Conservation (phyloP, 2,329 filamentous ascomycete species). For the Claviceps humidiphila region DNA sequence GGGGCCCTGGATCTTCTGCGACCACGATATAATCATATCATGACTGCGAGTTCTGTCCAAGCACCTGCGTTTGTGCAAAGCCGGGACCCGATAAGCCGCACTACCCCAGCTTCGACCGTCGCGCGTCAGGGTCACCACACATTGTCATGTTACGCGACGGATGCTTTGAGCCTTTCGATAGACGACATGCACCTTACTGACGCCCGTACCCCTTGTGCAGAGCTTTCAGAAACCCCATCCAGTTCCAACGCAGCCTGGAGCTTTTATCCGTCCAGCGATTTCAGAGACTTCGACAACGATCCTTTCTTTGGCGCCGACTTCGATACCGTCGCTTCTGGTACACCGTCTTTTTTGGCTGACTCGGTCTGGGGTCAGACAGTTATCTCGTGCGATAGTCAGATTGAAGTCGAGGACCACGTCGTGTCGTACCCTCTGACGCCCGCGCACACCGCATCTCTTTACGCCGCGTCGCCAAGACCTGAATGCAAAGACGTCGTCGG, state of each 20-base stretch:
- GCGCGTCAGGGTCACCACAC: slow-evolving; percentile 9
- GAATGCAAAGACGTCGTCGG: slow-evolving; percentile 17
- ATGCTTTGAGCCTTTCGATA: slow-evolving; percentile 30
- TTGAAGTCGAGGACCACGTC: slow-evolving; percentile 10
- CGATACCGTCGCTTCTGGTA: slow-evolving; percentile 24
- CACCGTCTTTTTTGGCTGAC: slow-evolving; percentile 33
- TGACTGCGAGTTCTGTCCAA: slow-evolving; percentile 32
- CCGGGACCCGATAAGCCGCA: slow-evolving; percentile 21
- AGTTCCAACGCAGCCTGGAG: slow-evolving; percentile 34
- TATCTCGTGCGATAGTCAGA: slow-evolving; percentile 6
- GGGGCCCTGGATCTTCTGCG: no score
- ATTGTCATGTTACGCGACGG: slow-evolving; percentile 21
- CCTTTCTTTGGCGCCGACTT: slow-evolving; percentile 40
- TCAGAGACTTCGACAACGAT: slow-evolving; percentile 33
- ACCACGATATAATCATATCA: slow-evolving; percentile 10
- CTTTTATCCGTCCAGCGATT: slow-evolving; percentile 37
- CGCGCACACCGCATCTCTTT: slow-evolving; percentile 35
- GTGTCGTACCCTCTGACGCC: slow-evolving; percentile 35
- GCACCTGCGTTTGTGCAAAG: slow-evolving; percentile 27
- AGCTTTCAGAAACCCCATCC: slow-evolving; percentile 31
- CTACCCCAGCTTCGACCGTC: slow-evolving; percentile 14
- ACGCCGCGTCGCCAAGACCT: slow-evolving; percentile 28
- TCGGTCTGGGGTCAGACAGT: slow-evolving; percentile 11
- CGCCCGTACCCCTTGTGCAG: slow-evolving; percentile 16
- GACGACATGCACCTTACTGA: slow-evolving; percentile 18